Evolutionary conservation across 768 basidiomycete genomes (phyloP).

Genomic region (Tylopilus intermedius): DNA sequence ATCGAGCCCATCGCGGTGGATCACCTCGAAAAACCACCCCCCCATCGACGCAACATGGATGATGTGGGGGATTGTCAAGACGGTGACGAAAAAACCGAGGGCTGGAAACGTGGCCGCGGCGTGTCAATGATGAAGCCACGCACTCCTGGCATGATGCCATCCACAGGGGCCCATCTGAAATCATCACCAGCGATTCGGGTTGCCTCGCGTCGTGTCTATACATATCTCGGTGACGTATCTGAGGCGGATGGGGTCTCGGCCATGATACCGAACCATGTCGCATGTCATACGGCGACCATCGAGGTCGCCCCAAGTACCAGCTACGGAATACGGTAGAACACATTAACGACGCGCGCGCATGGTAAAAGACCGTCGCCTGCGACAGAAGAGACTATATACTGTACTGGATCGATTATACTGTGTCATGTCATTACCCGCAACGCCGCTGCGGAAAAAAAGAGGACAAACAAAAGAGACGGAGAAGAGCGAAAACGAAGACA

Average conservation of each 20-base stretch:
- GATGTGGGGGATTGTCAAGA: no score
- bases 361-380: constrained; percentile 15
- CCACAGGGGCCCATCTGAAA: no score
- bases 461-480: background rate
- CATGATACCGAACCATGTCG: no score
- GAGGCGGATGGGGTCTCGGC: no score
- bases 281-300: constrained; percentile 9
- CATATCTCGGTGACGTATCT: no score
- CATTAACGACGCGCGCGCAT: constrained; percentile 7
- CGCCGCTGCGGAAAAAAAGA: background rate
- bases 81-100: no score
- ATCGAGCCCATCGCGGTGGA: no score
- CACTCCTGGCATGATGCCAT: no score
- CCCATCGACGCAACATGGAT: no score
- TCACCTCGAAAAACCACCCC: no score
- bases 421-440: constrained; percentile 19
- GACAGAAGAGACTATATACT: constrained; percentile 28
- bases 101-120: no score
- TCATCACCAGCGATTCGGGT: background rate
- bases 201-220: background rate
- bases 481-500: background rate
- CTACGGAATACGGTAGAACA: background rate
- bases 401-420: constrained; percentile 24
- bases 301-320: constrained; percentile 15
- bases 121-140: no score